phyloP scores from a whole-genome alignment of 768 basidiomycete species.

The Mycena rosella region DNA sequence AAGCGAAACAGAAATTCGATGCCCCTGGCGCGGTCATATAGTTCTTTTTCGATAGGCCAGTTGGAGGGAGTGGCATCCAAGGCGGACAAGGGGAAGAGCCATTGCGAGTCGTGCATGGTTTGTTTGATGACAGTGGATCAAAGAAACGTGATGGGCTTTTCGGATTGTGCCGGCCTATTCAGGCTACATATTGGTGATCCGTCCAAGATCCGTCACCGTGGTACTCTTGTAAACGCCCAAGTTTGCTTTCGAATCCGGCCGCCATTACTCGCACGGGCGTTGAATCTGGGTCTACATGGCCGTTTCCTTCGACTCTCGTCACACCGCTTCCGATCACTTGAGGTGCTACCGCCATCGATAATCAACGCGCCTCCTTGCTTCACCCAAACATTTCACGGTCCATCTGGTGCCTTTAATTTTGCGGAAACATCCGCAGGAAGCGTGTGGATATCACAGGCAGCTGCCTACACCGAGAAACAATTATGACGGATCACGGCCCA shows the following conservation, averaged over 20 bases:
- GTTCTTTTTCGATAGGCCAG: constrained; percentile 73
- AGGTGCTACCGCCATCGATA: constrained; percentile 26
- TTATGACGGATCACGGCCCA: neutral
- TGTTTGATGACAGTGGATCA: too few species aligned
- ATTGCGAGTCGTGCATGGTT: constrained; percentile 58
- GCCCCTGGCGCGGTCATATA: constrained; percentile 84
- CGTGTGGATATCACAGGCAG: too few species aligned
- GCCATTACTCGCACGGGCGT: too few species aligned
- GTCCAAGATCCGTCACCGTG: too few species aligned
- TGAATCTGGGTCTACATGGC: neutral
- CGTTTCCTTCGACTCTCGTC: neutral
- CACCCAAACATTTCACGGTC: neutral
- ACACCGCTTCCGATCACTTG: constrained; percentile 19
- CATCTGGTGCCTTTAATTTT: constrained; percentile 24
- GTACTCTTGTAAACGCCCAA: too few species aligned
- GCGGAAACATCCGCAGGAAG: neutral
- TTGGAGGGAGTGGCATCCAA: constrained; percentile 71
- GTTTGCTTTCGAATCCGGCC: too few species aligned
- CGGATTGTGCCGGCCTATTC: too few species aligned
- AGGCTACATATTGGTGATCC: too few species aligned
- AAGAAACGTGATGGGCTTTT: too few species aligned
- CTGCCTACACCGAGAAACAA: neutral
- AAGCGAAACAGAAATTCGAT: constrained; percentile 89
- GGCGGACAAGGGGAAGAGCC: constrained; percentile 76
- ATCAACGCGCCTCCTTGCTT: constrained; percentile 16